Evolutionary conservation across 1,284 basidiomycete species (phyloP).

Genomic region (Ganoderma leucocontextum): DNA sequence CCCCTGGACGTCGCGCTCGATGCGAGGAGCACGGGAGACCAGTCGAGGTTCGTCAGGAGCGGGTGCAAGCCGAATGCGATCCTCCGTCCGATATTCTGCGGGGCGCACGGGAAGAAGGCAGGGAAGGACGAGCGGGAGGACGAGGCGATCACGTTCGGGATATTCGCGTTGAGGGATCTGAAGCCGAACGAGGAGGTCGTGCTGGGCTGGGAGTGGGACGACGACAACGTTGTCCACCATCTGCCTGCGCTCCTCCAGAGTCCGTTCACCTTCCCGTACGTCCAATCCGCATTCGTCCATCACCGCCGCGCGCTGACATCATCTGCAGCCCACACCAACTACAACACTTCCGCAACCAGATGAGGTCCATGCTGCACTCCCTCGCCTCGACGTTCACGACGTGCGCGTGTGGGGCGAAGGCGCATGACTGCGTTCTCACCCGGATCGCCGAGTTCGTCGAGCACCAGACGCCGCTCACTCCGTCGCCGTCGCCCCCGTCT

Average conservation of each 20-base stretch:
- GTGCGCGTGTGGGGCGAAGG: slow-evolving; percentile 75
- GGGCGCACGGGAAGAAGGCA: slow-evolving; percentile 36
- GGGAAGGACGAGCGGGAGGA: slow-evolving; percentile 29
- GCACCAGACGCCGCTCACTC: slow-evolving; percentile 45
- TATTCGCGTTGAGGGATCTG: slow-evolving; percentile 86
- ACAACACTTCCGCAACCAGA: slow-evolving; percentile 64
- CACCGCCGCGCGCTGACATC: slow-evolving; percentile 27
- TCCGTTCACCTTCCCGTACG: slow-evolving; percentile 63
- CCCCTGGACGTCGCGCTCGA: slow-evolving; percentile 88
- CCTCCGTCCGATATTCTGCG: slow-evolving; percentile 79
- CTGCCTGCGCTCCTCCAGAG: slow-evolving; percentile 34
- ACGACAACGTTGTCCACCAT: slow-evolving; percentile 13
- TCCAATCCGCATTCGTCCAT: slow-evolving; percentile 37
- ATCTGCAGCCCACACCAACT: slow-evolving; percentile 57
- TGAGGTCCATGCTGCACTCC: slow-evolving; percentile 77
- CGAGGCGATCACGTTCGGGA: slow-evolving; percentile 74
- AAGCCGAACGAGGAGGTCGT: slow-evolving; percentile 87
- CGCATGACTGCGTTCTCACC: slow-evolving; percentile 70
- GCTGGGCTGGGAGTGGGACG: slow-evolving; percentile 65
- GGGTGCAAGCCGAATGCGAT: slow-evolving; percentile 94
- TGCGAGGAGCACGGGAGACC: slow-evolving; percentile 79
- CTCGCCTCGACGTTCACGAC: slow-evolving; percentile 79
- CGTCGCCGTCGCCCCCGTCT: slow-evolving; percentile 39
- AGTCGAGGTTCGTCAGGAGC: slow-evolving; percentile 80
- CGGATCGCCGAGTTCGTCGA: slow-evolving; percentile 75